Evolutionary conservation across 140 eudicot genomes (phyloP).

Genomic region (Cichorium intybus): DNA sequence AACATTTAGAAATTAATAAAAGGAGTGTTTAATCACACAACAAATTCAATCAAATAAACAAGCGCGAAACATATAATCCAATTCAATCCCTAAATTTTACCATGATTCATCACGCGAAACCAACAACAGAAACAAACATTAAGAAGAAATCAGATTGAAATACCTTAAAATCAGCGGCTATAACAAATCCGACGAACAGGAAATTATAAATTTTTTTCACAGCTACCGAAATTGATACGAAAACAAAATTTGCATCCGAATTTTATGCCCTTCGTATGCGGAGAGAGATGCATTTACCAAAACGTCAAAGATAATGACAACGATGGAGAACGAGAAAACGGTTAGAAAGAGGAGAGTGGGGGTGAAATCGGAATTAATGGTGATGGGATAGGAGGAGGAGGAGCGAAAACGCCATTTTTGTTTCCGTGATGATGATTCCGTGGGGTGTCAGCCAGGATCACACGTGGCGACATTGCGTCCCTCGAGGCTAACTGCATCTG

Average conservation of each 20-base stretch:
- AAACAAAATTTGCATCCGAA: slow-evolving; percentile 3
- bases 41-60: not conserved
- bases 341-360: not conserved
- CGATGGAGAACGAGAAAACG: not conserved
- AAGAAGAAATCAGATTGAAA: not conserved
- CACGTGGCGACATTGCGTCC: not conserved
- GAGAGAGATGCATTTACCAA: not conserved
- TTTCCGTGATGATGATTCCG: not conserved
- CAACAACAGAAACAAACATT: not conserved
- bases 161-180: slow-evolving; percentile 13
- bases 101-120: not conserved
- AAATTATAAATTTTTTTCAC: not conserved
- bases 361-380: slow-evolving; percentile 17
- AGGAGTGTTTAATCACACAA: not conserved
- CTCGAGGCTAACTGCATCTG: not conserved
- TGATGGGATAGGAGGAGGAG: not conserved
- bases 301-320: slow-evolving; percentile 4
- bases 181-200: not conserved
- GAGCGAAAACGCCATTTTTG: slow-evolving; percentile 1
- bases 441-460: not conserved
- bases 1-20: slow-evolving; percentile 14
- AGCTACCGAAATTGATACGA: not conserved
- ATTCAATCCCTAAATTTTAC: slow-evolving; percentile 1
- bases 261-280: not conserved
- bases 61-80: not conserved